Evolutionary conservation across 495 filamentous ascomycete genomes (phyloP), one percentile per base, ranked within the genome.

Genomic region (Sporormia fimetaria): DNA sequence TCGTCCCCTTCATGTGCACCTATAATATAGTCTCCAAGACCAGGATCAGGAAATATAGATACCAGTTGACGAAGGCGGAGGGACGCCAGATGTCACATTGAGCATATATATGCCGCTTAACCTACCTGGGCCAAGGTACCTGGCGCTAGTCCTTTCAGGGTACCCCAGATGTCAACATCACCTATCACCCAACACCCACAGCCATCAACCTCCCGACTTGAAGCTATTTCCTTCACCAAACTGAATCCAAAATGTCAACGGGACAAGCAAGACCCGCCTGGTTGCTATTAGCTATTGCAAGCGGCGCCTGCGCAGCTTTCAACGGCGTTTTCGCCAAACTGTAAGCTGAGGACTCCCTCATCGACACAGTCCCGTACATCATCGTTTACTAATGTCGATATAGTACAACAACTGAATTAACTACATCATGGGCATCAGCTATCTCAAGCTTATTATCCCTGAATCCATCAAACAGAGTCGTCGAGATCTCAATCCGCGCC

Each of bases 251-350:
- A 21, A 55, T 51, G 48, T 35, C 42, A n/a, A 14, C 14, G 1
- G 26, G 25, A 24, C 38, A 22, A 10, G 16, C 43, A 17, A 52
- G 33, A 21, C 31, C 47, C 6, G 30, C 52, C 16, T 98, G 90
- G 90, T 70, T 95, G 42, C 57, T 85, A 38, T 73, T 87, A 32
- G 86, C 90, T 18, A 51, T 92, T 24, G 75, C 83, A 26, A 90
- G 82, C 59, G 90, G 90, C 24, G 76, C 80, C 6, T 95, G 87
- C 60, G 90, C 90, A 10, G 85, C 87, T 24, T 75, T 90, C 51
- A 98, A 98, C 54, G 88, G 90, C 21, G 80, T 94, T 17, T 98
- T 96, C 64, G 90, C 90, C 0, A 98, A 95, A 61, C 66, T 98
- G 84, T 92, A 69, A 54, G 73, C 65, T 44, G 24, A 31, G 14